These are phyloP conservation scores for Bryoglossum gracile DNA, from an alignment of 495 filamentous ascomycete species.

Conservation along the genomic window DNA sequence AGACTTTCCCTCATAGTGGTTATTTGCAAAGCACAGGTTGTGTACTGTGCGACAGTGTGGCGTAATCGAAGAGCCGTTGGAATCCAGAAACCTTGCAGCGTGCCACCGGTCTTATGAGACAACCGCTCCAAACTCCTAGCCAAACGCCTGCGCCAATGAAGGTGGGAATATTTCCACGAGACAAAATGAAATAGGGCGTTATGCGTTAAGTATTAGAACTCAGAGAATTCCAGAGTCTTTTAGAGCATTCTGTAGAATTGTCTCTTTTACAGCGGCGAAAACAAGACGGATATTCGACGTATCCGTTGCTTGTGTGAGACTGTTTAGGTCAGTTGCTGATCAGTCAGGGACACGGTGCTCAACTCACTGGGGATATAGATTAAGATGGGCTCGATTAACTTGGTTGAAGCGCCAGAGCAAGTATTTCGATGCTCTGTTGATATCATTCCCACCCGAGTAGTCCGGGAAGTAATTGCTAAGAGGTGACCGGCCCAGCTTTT, in stretches of 20 bases:
- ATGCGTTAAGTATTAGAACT: conserved; percentile 26
- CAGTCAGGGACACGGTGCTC: background rate
- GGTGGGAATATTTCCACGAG: conserved; percentile 12
- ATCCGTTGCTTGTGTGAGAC: conserved; percentile 96
- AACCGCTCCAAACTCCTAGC: conserved; percentile 21
- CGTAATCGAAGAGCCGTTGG: conserved; percentile 5
- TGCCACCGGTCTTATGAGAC: conserved; percentile 20
- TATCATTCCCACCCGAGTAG: conserved; percentile 94
- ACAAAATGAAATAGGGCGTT: conserved; percentile 14
- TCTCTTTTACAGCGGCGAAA: conserved; percentile 97
- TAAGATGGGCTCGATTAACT: conserved; percentile 92
- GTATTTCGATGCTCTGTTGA: conserved; percentile 96
- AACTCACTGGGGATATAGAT: conserved; percentile 94
- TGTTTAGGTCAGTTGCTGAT: conserved; percentile 31
- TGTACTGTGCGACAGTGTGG: conserved; percentile 10
- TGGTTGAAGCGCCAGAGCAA: conserved; percentile 98
- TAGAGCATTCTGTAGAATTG: conserved; percentile 93
- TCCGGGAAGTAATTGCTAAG: conserved; percentile 94
- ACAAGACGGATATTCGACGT: conserved; percentile 97
- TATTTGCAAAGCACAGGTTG: conserved; percentile 10
- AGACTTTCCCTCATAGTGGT: background rate
- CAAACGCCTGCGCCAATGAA: conserved; percentile 22
- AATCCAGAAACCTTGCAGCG: conserved; percentile 1
- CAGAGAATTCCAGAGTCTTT: conserved; percentile 96
- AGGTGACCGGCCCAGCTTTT: conserved; percentile 83